phyloP scores from a whole-genome alignment of 2,329 filamentous ascomycete species.

The Plectosphaerella sp. region DNA sequence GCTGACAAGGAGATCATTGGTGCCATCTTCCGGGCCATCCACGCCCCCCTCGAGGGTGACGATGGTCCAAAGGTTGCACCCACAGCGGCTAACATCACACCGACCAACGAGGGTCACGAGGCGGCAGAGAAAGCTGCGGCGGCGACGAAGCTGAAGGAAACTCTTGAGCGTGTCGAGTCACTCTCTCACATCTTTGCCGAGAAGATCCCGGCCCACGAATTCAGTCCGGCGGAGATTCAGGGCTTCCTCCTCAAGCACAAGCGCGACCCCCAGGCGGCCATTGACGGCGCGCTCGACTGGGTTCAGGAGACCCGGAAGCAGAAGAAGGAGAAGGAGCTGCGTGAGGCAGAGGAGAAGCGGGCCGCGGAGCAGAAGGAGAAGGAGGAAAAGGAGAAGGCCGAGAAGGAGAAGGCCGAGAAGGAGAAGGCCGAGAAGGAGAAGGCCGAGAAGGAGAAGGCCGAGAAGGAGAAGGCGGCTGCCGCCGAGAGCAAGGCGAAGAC shows the following conservation, averaged over 20 bases:
- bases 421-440: slow-evolving; percentile 13
- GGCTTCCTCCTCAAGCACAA: slow-evolving; percentile 55
- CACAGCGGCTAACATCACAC: background rate
- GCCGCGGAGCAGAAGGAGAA: slow-evolving; percentile 29
- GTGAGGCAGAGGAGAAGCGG: slow-evolving; percentile 35
- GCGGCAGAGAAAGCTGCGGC: slow-evolving; percentile 25
- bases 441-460: slow-evolving; percentile 6
- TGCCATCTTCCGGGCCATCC: slow-evolving; percentile 55
- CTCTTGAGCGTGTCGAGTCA: slow-evolving; percentile 33
- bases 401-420: slow-evolving; percentile 17
- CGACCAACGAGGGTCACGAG: slow-evolving; percentile 11
- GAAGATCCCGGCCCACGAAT: slow-evolving; percentile 49
- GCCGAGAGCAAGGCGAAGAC: slow-evolving; percentile 5
- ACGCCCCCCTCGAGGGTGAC: slow-evolving; percentile 46
- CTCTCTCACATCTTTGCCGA: slow-evolving; percentile 45
- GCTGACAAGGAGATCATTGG: slow-evolving; percentile 48
- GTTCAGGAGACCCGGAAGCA: slow-evolving; percentile 43
- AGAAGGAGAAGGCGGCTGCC: slow-evolving; percentile 5
- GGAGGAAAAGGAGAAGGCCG: slow-evolving; percentile 21
- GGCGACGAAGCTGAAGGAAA: slow-evolving; percentile 25
- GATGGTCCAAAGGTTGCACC: slow-evolving; percentile 21
- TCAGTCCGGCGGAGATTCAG: slow-evolving; percentile 58
- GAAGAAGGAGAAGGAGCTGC: slow-evolving; percentile 39
- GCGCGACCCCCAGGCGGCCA: slow-evolving; percentile 41
- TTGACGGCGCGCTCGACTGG: slow-evolving; percentile 44